Base-by-base conservation (phyloP, 2,329 filamentous ascomycete genomes). In the Hypomyces perniciosus region DNA sequence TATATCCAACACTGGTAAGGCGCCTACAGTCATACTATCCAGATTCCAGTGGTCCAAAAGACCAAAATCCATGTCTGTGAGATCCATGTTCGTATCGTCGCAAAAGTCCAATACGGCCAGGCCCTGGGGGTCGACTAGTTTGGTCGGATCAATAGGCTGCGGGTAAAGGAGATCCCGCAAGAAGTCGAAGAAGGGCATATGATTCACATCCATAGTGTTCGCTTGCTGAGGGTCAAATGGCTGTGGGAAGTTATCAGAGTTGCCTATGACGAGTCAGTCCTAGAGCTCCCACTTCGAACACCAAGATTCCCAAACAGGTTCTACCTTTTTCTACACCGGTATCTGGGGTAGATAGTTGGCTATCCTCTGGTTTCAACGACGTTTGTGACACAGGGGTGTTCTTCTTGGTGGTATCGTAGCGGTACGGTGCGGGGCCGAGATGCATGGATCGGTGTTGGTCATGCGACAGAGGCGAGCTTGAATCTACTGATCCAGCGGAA, bases 11-110 rank as follows among this genome's bases (percentile, higher is more conserved):
- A 37, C 38, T 31, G 46, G 26, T 26, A 50, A 27, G 8, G 46
- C 26, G 2, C 50, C 39, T 5, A 31, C 47, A 28, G 44, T 44
- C 33, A 50, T 55, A 1, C 57, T 7, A 30, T 74, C 73, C 8
- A 73, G 51, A 54, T 74, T 76, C 71, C 75, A 78, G 52, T 73
- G 65, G 52, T 77, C 72, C 10, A 80, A 58, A 5, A 79, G 63
- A 1, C 72, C 72, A 60, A 78, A 79, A 56, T 80, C 76, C 30
- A 75, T 64, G 12, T 79, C 76, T 8, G 72, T 77, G 26, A 80
- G 66, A 43, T 79, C 76, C 30, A 79, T 62, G 50, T 71, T 76
- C 43, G 63, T 65, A 51, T 79, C 69, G 47, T 75, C 70, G 54
- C 74, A 77, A 55, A 78, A 78, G 56, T 79, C 71, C 6, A 79